These are phyloP conservation scores for Ambrosiella cleistominuta DNA, from an alignment of 2,329 filamentous ascomycete species.

Conservation along the genomic window DNA sequence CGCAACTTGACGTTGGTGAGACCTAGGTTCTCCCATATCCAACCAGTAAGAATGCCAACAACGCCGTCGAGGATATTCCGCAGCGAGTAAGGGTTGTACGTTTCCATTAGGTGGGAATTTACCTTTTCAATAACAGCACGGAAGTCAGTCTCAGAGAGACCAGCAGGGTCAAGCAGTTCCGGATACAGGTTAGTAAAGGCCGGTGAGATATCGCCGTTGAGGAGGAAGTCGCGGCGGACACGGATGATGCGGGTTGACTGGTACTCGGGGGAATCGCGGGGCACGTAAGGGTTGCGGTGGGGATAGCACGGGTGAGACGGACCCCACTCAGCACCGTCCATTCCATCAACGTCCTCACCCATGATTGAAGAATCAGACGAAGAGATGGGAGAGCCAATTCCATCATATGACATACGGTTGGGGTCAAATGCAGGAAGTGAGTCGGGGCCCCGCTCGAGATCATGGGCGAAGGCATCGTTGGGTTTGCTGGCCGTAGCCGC, in stretches of 20 bases:
- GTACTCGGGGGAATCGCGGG: conserved; percentile 56
- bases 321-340: conserved; percentile 70
- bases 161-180: conserved; percentile 74
- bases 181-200: conserved; percentile 92
- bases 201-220: conserved; percentile 75
- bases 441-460: conserved; percentile 38
- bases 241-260: conserved; percentile 74
- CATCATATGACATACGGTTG: conserved; percentile 31
- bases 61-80: conserved; percentile 66
- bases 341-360: conserved; percentile 46
- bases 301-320: conserved; percentile 88
- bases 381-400: conserved; percentile 30
- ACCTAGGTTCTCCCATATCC: conserved; percentile 86
- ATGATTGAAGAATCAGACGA: conserved; percentile 43
- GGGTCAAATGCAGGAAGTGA: conserved; percentile 18
- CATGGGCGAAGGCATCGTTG: conserved; percentile 26
- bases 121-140: conserved; percentile 63
- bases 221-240: conserved; percentile 78
- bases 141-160: conserved; percentile 74
- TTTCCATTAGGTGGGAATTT: conserved; percentile 57
- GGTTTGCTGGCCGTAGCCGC: conserved; percentile 18
- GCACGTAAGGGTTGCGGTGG: conserved; percentile 81
- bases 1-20: conserved; percentile 57
- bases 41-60: conserved; percentile 70
- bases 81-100: conserved; percentile 61